Evolutionary conservation across 2,329 filamentous ascomycete genomes (phyloP).

Genomic region (Sordariomycetes sp.): DNA sequence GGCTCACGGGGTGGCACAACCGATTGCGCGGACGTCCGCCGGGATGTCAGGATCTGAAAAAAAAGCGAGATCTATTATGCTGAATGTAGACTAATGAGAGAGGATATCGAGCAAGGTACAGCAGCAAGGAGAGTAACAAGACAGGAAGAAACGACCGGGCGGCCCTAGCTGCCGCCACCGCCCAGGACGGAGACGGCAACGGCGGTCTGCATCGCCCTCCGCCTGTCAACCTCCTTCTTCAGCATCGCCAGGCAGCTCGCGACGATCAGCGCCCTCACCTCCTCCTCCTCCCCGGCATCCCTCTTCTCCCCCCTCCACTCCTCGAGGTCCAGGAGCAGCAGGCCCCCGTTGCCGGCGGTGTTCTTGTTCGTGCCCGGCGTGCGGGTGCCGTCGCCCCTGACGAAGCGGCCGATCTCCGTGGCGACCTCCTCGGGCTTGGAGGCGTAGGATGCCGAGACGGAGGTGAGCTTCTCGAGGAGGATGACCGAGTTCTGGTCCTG

Average conservation of each 20-base stretch:
- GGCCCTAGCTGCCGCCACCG: constrained; percentile 4
- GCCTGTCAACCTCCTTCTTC: constrained; percentile 54
- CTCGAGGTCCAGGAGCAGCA: constrained; percentile 30
- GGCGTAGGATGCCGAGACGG: constrained; percentile 10
- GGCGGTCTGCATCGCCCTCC: constrained; percentile 38
- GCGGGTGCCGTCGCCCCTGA: constrained; percentile 27
- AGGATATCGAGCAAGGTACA: background rate
- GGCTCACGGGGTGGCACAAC: no score
- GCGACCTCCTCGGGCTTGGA: constrained; percentile 12
- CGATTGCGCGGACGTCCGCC: no score
- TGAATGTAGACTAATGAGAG: background rate
- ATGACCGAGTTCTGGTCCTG: constrained; percentile 31
- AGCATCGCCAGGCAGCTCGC: constrained; percentile 50
- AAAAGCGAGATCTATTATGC: background rate
- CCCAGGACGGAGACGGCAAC: constrained; percentile 23
- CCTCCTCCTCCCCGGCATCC: constrained; percentile 19
- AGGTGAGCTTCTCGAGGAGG: constrained; percentile 36
- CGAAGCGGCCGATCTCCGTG: constrained; percentile 26
- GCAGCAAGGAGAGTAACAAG: background rate
- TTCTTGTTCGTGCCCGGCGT: constrained; percentile 23
- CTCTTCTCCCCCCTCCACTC: constrained; percentile 21
- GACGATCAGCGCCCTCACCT: constrained; percentile 31
- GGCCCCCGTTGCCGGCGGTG: constrained; percentile 39
- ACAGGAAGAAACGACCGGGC: background rate
- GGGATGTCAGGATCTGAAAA: no score